Evolutionary conservation across 768 basidiomycete species (phyloP).

Genomic region (Tricholoma flavovirens): DNA sequence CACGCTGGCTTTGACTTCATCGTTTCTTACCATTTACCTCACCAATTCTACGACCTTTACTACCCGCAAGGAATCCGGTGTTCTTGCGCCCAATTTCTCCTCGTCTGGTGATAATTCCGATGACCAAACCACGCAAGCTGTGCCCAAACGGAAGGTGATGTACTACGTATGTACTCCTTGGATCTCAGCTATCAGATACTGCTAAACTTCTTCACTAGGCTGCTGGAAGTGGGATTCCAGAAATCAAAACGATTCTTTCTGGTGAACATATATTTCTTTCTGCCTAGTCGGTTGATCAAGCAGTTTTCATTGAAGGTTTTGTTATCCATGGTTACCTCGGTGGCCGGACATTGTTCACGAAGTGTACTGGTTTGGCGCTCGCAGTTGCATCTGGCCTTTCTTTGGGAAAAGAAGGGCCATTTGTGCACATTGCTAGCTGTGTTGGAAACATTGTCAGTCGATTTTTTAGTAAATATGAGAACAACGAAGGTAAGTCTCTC

Average conservation of each 20-base stretch:
- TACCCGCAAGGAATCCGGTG: conserved; percentile 87
- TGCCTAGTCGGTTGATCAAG: background rate
- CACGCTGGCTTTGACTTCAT: conserved; percentile 63
- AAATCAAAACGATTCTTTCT: conserved; percentile 91
- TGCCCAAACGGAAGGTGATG: conserved; percentile 58
- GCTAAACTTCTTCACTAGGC: conserved; percentile 42
- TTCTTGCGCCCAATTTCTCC: conserved; percentile 45
- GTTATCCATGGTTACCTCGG: conserved; percentile 98
- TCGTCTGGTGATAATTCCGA: conserved; percentile 22
- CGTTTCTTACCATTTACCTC: conserved; percentile 77
- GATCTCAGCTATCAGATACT: background rate
- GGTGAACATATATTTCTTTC: conserved; percentile 34
- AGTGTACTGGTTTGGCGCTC: conserved; percentile 82
- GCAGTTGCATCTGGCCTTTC: conserved; percentile 91
- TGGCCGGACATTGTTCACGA: conserved; percentile 81
- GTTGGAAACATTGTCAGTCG: conserved; percentile 91
- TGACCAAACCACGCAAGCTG: conserved; percentile 17
- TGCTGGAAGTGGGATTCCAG: conserved; percentile 93
- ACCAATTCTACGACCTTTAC: conserved; percentile 86
- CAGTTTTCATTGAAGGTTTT: conserved; percentile 52
- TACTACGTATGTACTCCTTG: conserved; percentile 65
- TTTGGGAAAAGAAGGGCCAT: conserved; percentile 64
- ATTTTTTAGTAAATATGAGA: conserved; percentile 84
- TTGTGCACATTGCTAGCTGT: conserved; percentile 92
- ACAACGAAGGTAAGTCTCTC: conserved; percentile 71